Evolutionary conservation across 2,329 filamentous ascomycete genomes (phyloP).

Genomic region (Talaromyces verruculosus): DNA sequence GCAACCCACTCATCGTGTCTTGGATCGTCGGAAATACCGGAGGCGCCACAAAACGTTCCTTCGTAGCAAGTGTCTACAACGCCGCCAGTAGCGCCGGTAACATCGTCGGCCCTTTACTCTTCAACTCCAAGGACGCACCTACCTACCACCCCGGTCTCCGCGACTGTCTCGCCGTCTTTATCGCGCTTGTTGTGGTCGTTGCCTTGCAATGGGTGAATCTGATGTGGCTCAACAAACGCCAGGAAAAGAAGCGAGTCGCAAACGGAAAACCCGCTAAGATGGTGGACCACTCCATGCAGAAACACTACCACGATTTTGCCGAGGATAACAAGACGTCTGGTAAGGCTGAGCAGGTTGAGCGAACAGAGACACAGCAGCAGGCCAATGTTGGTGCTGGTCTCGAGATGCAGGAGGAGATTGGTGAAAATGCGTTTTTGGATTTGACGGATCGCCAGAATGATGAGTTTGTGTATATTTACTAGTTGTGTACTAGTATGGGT

Average conservation of each 20-base stretch:
- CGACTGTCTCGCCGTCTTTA: slow-evolving; percentile 48
- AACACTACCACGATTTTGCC: slow-evolving; percentile 44
- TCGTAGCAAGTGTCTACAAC: slow-evolving; percentile 64
- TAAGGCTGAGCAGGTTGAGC: slow-evolving; percentile 26
- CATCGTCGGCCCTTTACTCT: slow-evolving; percentile 66
- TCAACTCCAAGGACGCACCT: slow-evolving; percentile 59
- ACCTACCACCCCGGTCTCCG: slow-evolving; percentile 59
- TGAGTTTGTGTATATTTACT: slow-evolving; percentile 66
- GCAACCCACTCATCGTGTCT: slow-evolving; percentile 64
- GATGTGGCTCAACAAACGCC: slow-evolving; percentile 54
- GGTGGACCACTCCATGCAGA: slow-evolving; percentile 62
- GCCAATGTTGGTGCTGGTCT: neutral
- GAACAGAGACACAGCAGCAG: slow-evolving; percentile 22
- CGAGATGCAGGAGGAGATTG: slow-evolving; percentile 33
- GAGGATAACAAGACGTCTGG: slow-evolving; percentile 25
- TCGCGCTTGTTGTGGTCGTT: slow-evolving; percentile 55
- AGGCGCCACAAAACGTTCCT: slow-evolving; percentile 66
- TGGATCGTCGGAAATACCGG: slow-evolving; percentile 71
- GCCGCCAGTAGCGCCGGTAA: slow-evolving; percentile 63
- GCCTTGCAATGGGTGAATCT: slow-evolving; percentile 57
- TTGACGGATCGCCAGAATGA: slow-evolving; percentile 66
- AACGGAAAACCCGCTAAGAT: slow-evolving; percentile 63
- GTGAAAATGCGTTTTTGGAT: slow-evolving; percentile 58
- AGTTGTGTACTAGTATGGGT: neutral
- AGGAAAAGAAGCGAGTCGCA: slow-evolving; percentile 55